A percentile compares a stretch with the other conserved stretches of the same genome.
Evolutionary conservation across 2,329 filamentous ascomycete genomes (phyloP).

Genomic region (Phoma sp.): DNA sequence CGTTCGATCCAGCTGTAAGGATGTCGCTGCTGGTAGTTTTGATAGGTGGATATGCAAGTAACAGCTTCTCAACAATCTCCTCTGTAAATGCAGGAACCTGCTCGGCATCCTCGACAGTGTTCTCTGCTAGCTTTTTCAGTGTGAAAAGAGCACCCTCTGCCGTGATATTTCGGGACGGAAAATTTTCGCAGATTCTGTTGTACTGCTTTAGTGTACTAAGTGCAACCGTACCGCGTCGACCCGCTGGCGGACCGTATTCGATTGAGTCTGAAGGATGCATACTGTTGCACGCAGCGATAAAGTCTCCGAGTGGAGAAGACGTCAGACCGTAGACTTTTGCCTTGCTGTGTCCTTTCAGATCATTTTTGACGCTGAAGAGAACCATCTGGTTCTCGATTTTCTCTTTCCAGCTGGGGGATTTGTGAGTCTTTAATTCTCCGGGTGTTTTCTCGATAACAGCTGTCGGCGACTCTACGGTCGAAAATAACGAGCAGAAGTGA

Average conservation of each 20-base stretch:
- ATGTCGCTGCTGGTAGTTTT: not conserved
- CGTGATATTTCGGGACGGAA: slow-evolving; percentile 27
- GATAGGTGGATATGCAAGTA: slow-evolving; percentile 23
- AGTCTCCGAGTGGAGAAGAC: slow-evolving; percentile 53
- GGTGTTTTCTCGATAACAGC: slow-evolving; percentile 37
- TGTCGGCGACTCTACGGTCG: slow-evolving; percentile 41
- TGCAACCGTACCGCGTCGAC: slow-evolving; percentile 51
- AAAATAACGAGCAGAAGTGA: slow-evolving; percentile 48
- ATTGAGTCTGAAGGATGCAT: slow-evolving; percentile 64
- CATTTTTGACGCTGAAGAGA: slow-evolving; percentile 57
- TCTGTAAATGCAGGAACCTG: slow-evolving; percentile 30
- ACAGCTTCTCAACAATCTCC: slow-evolving; percentile 30
- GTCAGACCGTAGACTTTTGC: slow-evolving; percentile 62
- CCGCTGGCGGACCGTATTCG: slow-evolving; percentile 59
- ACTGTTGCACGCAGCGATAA: slow-evolving; percentile 57
- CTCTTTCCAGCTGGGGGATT: slow-evolving; percentile 47
- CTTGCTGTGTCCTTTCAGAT: slow-evolving; percentile 57
- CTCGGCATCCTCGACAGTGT: slow-evolving; percentile 34
- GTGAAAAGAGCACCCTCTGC: slow-evolving; percentile 45
- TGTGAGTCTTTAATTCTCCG: slow-evolving; percentile 8
- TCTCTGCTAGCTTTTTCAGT: slow-evolving; percentile 42
- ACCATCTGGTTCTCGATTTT: slow-evolving; percentile 47
- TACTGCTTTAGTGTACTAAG: slow-evolving; percentile 33
- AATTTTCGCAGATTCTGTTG: slow-evolving; percentile 21
- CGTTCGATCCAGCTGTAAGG: not conserved